phyloP scores from a whole-genome alignment of 2,329 filamentous ascomycete species.

The Aspergillus viridinutans region DNA sequence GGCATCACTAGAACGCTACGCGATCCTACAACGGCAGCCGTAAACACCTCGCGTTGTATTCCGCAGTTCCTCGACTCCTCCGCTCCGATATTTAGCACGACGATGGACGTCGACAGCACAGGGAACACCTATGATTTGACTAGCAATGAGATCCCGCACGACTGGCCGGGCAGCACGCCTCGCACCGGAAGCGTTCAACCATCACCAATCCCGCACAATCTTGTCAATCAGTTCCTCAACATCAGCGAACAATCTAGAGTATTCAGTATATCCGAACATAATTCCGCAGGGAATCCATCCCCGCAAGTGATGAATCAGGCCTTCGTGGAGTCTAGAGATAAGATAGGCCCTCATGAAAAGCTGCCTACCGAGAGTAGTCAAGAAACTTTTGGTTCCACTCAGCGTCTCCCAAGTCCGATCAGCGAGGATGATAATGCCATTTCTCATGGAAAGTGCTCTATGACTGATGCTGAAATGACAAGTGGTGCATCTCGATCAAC shows the following conservation, averaged over 20 bases:
- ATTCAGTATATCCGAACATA: conserved; percentile 29
- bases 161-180: conserved; percentile 18
- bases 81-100: conserved; percentile 5
- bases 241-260: conserved; percentile 26
- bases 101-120: conserved; percentile 30
- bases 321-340: background rate
- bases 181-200: conserved; percentile 17
- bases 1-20: conserved; percentile 4
- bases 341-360: background rate
- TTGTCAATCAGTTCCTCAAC: conserved; percentile 28
- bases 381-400: conserved; percentile 16
- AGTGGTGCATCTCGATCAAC: conserved; percentile 6
- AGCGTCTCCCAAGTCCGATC: conserved; percentile 38
- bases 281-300: conserved; percentile 12
- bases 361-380: conserved; percentile 1
- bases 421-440: conserved; percentile 31
- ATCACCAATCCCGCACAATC: conserved; percentile 27
- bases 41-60: conserved; percentile 2
- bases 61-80: background rate
- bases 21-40: background rate
- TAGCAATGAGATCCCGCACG: conserved; percentile 15
- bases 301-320: background rate
- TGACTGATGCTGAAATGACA: conserved; percentile 17
- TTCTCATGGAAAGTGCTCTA: conserved; percentile 4
- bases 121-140: conserved; percentile 14